Conservation (phyloP, 805 yeast genomes). For the Sugiyamaella marilandica region DNA sequence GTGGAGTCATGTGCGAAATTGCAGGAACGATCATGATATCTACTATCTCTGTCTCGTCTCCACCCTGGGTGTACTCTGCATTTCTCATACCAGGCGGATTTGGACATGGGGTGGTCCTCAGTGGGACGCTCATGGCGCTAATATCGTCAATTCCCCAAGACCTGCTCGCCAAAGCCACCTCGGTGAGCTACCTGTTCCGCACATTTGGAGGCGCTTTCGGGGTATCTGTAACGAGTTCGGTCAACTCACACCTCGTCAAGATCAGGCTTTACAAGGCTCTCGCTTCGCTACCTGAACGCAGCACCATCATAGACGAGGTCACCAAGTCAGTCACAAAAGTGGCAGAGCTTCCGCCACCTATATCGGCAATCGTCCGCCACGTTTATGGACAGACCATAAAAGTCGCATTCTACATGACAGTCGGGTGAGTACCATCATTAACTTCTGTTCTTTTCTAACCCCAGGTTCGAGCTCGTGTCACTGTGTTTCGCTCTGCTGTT, state of each 20-base stretch:
- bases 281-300: neutral
- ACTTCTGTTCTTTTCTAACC: neutral
- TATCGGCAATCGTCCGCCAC: neutral
- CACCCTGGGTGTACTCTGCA: conserved; percentile 3
- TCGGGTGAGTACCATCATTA: neutral
- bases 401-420: neutral
- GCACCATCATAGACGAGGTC: neutral
- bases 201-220: neutral
- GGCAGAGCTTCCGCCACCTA: neutral
- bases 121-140: neutral
- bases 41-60: neutral
- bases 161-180: neutral
- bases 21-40: conserved; percentile 9
- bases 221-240: neutral
- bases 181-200: neutral
- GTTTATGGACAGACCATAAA: neutral
- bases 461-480: neutral
- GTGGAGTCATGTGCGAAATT: conserved; percentile 3
- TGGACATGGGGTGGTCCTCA: conserved; percentile 2
- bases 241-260: neutral
- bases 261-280: neutral
- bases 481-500: neutral
- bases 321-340: neutral
- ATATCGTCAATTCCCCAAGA: neutral
- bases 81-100: conserved; percentile 9